Conservation (phyloP, 306 rosid genomes). For the Macrotyloma uniflorum region DNA sequence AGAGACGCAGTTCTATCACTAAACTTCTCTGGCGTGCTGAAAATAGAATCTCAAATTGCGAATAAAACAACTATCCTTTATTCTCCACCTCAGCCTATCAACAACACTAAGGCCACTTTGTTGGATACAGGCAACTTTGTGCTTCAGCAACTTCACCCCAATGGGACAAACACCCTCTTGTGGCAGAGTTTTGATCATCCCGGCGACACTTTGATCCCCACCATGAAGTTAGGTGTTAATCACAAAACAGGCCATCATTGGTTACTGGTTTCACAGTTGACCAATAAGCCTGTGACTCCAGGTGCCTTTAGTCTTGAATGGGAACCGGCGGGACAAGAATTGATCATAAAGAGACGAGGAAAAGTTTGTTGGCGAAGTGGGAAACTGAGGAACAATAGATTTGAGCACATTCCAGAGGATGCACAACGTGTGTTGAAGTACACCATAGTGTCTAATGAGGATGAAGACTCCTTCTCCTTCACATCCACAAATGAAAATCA, state of each 20-base stretch:
- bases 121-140: slow-evolving; percentile 38
- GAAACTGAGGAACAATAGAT: not conserved
- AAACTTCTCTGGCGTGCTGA: slow-evolving; percentile 23
- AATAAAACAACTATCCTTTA: not conserved
- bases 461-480: not conserved
- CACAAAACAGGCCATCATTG: not conserved
- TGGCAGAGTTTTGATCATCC: slow-evolving; percentile 11
- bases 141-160: slow-evolving; percentile 2
- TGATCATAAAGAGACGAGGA: not conserved
- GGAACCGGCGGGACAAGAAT: not conserved
- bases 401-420: not conserved
- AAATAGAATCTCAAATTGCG: not conserved
- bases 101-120: slow-evolving; percentile 19
- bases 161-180: too few species aligned
- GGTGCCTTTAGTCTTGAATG: slow-evolving; percentile 39
- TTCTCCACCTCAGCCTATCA: not conserved
- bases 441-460: not conserved
- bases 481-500: not conserved
- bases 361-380: slow-evolving; percentile 12
- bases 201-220: not conserved
- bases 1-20: not conserved
- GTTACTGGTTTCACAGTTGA: not conserved
- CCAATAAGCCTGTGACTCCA: rapidly evolving
- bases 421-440: not conserved
- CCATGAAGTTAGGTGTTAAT: slow-evolving; percentile 35